phyloP scores from a whole-genome alignment of 345 rosid genomes.

The Citrus inodora region DNA sequence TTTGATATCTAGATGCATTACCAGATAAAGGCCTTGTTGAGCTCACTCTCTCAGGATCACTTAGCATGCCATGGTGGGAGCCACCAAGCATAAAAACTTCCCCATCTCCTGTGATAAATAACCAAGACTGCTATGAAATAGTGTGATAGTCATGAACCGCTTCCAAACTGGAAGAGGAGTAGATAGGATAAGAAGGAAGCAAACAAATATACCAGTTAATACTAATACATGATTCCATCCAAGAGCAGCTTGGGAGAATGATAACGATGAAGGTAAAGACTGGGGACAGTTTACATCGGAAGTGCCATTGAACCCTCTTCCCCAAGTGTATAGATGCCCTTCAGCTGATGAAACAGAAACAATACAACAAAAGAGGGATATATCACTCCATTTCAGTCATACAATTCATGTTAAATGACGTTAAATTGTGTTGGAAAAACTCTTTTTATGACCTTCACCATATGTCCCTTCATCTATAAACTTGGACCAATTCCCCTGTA shows the following conservation, averaged over 20 bases:
- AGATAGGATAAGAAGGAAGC: neutral
- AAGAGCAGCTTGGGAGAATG: conserved; percentile 45
- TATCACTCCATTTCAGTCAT: neutral
- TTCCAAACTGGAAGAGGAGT: neutral
- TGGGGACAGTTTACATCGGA: conserved; percentile 48
- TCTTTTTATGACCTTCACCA: neutral
- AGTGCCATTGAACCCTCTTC: conserved; percentile 63
- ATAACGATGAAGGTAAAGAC: conserved; percentile 30
- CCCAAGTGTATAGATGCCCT: conserved; percentile 69
- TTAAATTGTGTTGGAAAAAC: neutral
- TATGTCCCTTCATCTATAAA: neutral
- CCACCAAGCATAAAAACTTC: conserved; percentile 71
- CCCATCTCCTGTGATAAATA: conserved; percentile 46
- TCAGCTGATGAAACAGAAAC: conserved; percentile 42
- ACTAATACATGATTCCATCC: conserved; percentile 86
- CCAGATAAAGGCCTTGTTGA: conserved; percentile 36
- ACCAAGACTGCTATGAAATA: neutral
- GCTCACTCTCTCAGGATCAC: conserved; percentile 41
- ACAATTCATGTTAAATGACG: neutral
- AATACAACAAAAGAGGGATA: conserved; percentile 1
- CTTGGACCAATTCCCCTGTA: neutral
- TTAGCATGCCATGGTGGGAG: conserved; percentile 40
- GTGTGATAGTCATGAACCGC: neutral
- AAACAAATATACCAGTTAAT: conserved; percentile 45
- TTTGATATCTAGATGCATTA: conserved; percentile 11